Base-by-base conservation (phyloP, 345 rosid genomes). In the Hibiscus trionum region DNA sequence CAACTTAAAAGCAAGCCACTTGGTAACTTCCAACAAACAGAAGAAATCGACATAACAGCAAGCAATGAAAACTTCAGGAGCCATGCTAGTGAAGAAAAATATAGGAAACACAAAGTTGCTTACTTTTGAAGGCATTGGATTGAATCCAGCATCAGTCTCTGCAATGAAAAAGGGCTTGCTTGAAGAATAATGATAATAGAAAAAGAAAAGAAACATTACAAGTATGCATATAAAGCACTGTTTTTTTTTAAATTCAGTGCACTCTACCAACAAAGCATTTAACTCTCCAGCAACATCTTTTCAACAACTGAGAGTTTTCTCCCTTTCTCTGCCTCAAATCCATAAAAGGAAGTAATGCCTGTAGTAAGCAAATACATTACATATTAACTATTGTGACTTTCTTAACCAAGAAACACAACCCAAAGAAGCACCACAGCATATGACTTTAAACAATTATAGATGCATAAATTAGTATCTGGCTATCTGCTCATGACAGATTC, bases 101-200 rank as follows among this genome's bases (percentile, higher is more conserved):
- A 11, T 12, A 24, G 35, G 37, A 44, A 9, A 46, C 11, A 0
- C 39, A 26, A 27, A 26, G 39, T 66, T 24, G 14, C 21, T 27
- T 80, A 86, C 94, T 86, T 91, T 91, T 39, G 88, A 83, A 53
- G 87, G 84, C 16, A 88, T 86, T 27, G 95, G 95, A 78, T 74
- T 85, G 68, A 89, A 91, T 35, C 95, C 97, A 37, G 88, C 93
- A 85, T 91, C 97, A 69, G 87, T 82, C 17, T 91, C 95, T 89
- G 87, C 81, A 77, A 77, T 58, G 75, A 69, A 73, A 66, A 10
- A 27, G 19, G 14, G 10, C 24, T 58, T 15, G 37, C 60, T 74
- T 66, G 4, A 74, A 67, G 9, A 53, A 58, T 49, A 49, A 7
- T 21, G 11, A 61, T 6, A 60, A 26, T 33, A 17, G 31, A 4